Base-by-base conservation (phyloP, 345 rosid species). In the Arabidopsis arenosa region DNA sequence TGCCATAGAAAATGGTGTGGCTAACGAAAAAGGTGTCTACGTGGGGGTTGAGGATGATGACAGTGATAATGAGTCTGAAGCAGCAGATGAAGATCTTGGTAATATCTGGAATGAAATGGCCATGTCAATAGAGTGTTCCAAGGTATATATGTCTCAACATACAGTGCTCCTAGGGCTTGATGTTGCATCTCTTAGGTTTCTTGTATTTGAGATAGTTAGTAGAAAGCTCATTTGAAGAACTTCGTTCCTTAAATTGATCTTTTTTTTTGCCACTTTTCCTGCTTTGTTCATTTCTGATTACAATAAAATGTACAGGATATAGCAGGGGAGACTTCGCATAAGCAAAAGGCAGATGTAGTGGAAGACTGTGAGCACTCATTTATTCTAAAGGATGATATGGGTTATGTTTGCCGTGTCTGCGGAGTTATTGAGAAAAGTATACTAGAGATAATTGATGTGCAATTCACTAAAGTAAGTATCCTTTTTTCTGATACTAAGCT, bases 41-140 rank as follows among this genome's bases (percentile, higher is more conserved):
- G 81, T 93, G 57, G 94, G 96, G 17, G 85, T 77, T 21, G 88
- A 81, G 33, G 85, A 87, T 9, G 82, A 78, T 63, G 89, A 73
- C 40, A 82, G 82, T 66, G 74, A 75, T 77, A 14, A 45, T 70
- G 79, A 61, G 58, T 59, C 73, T 13, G 82, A 78, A 75, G 63
- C 43, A 36, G 80, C 64, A 75, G 92, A 92, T 76, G 93, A 86
- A 56, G 96, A 89, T 62, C 82, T 92, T 66, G 90, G 90, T 66
- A 85, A 90, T 85, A 89, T 94, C 64, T 94, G 97, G 98, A 86
- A 79, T 53, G 92, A 87, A 79, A 90, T 92, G 97, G 80, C 89
- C 62, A 74, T 85, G 81, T 86, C 95, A 47, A 66, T 92, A 71
- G 93, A 85, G 74, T 66, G 74, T 77, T 83, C 94, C 41, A 93